These are phyloP conservation scores for Daldinia caldariorum DNA, from an alignment of 495 filamentous ascomycete genomes.

Conservation along the genomic window DNA sequence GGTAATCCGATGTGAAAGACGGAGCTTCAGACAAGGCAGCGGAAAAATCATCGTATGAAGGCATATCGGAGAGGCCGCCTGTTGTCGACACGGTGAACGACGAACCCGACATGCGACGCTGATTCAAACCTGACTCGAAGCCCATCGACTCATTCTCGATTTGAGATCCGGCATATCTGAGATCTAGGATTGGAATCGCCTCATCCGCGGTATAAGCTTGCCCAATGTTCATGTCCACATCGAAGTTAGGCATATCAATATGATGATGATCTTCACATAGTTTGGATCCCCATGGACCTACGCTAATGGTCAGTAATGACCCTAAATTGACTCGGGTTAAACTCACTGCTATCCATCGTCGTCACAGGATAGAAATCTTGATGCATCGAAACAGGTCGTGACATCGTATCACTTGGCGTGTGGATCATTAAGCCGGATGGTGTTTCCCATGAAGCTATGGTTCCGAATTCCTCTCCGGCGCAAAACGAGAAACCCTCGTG, in stretches of 20 bases:
- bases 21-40: slow-evolving; percentile 64
- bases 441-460: slow-evolving; percentile 64
- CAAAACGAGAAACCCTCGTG: slow-evolving; percentile 69
- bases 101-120: slow-evolving; percentile 66
- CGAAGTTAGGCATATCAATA: slow-evolving; percentile 57
- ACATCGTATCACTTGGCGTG: slow-evolving; percentile 58
- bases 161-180: slow-evolving; percentile 54
- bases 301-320: slow-evolving; percentile 40
- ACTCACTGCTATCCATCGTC: slow-evolving; percentile 62
- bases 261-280: slow-evolving; percentile 58
- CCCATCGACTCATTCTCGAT: slow-evolving; percentile 54
- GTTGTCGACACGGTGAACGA: slow-evolving; percentile 68
- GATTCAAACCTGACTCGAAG: slow-evolving; percentile 55
- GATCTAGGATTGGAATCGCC: slow-evolving; percentile 63
- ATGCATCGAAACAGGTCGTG: slow-evolving; percentile 60
- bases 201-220: slow-evolving; percentile 67
- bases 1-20: slow-evolving; percentile 66
- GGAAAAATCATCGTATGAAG: slow-evolving; percentile 69
- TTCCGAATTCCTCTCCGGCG: slow-evolving; percentile 60
- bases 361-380: slow-evolving; percentile 63
- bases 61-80: slow-evolving; percentile 65
- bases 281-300: slow-evolving; percentile 62
- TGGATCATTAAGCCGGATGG: slow-evolving; percentile 61
- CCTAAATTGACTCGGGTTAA: slow-evolving; percentile 26
- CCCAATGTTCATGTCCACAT: slow-evolving; percentile 62